These are phyloP conservation scores for Pythium volutum DNA, from an alignment of 352 stramenopile species.

Conservation along the genomic window DNA sequence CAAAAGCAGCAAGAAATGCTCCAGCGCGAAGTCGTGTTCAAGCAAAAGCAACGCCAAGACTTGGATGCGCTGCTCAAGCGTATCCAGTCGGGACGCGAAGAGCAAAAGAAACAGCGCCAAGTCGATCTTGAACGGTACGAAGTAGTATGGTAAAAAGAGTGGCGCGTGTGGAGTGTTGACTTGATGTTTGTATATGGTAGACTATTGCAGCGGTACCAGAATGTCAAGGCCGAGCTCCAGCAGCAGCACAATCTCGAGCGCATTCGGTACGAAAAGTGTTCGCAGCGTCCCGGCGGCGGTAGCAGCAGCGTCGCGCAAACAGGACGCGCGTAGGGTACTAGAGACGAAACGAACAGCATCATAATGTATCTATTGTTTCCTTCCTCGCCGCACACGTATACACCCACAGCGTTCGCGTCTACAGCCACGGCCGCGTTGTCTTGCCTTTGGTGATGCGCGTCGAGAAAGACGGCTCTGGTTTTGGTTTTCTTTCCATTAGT, in stretches of 20 bases:
- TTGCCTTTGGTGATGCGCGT: too few species aligned
- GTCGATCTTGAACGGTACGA: constrained; percentile 90
- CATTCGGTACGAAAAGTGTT: constrained; percentile 83
- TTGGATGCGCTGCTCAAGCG: constrained; percentile 92
- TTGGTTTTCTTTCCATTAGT: too few species aligned
- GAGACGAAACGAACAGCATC: not conserved
- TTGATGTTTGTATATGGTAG: constrained; percentile 19
- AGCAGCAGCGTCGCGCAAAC: not conserved
- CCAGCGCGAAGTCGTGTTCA: constrained; percentile 94
- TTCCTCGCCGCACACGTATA: too few species aligned
- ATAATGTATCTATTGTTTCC: constrained; percentile 8
- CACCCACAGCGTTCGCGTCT: too few species aligned
- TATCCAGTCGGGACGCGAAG: constrained; percentile 92
- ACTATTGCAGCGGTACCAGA: constrained; percentile 93
- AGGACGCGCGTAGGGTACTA: not conserved
- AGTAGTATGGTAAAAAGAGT: not conserved
- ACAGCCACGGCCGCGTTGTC: too few species aligned
- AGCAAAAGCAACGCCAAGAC: constrained; percentile 91
- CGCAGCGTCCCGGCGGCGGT: constrained; percentile 41
- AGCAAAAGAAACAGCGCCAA: constrained; percentile 95
- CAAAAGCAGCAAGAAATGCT: constrained; percentile 94
- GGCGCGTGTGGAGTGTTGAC: not conserved
- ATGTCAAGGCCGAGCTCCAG: constrained; percentile 94
- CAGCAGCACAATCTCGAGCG: constrained; percentile 93
- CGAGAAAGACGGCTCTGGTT: too few species aligned